These are phyloP conservation scores for Yamagishiella unicocca DNA, from an alignment of 139 green algal genomes.

Conservation along the genomic window DNA sequence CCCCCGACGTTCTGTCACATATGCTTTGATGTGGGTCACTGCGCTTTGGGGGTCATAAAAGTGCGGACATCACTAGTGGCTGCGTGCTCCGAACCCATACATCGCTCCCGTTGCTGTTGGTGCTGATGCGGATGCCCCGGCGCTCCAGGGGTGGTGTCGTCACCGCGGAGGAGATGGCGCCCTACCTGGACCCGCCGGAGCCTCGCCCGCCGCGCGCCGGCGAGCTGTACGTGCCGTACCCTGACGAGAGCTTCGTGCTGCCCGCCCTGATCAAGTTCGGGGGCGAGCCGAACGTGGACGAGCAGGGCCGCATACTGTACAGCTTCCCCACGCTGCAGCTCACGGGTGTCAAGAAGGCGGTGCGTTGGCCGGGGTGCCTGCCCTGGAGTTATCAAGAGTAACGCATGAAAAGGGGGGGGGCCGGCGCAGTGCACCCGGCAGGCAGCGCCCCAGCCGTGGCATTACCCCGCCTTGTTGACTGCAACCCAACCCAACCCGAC, in stretches of 20 bases:
- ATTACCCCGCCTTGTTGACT: too few relatives aligned
- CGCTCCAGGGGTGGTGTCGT: conserved; percentile 85
- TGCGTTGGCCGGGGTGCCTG: too few relatives aligned
- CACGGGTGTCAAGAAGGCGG: conserved; percentile 1
- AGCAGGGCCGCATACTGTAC: conserved; percentile 91
- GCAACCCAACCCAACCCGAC: too few relatives aligned
- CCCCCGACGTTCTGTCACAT: too few relatives aligned
- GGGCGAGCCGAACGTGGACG: conserved; percentile 87
- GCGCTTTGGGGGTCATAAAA: too few relatives aligned
- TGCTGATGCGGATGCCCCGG: too few relatives aligned
- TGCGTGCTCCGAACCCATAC: too few relatives aligned
- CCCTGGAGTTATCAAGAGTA: too few relatives aligned
- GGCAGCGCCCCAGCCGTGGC: background rate
- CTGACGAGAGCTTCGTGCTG: conserved; percentile 86
- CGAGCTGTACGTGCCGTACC: conserved; percentile 19
- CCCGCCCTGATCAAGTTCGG: conserved; percentile 90
- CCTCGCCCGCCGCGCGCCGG: background rate
- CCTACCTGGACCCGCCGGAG: conserved; percentile 84
- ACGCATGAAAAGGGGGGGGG: too few relatives aligned
- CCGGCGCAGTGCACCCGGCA: too few relatives aligned
- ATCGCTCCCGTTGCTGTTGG: background rate
- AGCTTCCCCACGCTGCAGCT: conserved; percentile 87
- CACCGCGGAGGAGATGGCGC: conserved; percentile 95
- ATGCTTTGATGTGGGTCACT: too few relatives aligned
- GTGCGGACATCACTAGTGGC: too few relatives aligned